A percentile compares a stretch with the other conserved stretches of the same genome.
Conservation (phyloP, 1,139 yeast species). For the Pichia inconspicua region DNA sequence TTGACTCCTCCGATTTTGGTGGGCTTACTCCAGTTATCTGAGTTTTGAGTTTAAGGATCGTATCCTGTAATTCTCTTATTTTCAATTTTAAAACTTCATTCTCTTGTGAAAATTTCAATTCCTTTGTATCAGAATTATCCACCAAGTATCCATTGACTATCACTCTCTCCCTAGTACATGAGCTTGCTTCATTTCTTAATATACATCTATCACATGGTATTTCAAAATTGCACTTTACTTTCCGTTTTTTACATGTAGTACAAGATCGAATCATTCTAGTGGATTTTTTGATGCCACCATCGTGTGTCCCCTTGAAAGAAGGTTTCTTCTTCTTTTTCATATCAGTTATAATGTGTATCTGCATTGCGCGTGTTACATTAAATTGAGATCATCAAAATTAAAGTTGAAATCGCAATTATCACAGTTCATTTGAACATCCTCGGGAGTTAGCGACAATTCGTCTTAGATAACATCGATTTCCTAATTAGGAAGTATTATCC, state of each 20-base stretch:
- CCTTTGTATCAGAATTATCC: slow-evolving; percentile 18
- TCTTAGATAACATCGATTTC: background rate
- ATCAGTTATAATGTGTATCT: background rate
- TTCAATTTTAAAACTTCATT: slow-evolving; percentile 24
- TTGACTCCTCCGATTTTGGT: background rate
- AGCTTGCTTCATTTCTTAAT: slow-evolving; percentile 24
- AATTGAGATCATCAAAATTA: too few relatives aligned
- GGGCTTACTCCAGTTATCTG: background rate
- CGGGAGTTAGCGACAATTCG: too few relatives aligned
- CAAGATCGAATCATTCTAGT: slow-evolving; percentile 28
- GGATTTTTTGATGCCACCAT: slow-evolving; percentile 18
- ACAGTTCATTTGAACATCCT: too few relatives aligned
- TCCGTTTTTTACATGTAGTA: slow-evolving; percentile 25
- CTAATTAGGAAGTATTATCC: background rate
- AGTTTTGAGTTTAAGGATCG: slow-evolving; percentile 13
- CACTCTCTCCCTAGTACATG: slow-evolving; percentile 25
- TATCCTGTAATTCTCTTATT: slow-evolving; percentile 22
- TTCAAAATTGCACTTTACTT: slow-evolving; percentile 30
- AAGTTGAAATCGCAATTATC: too few relatives aligned
- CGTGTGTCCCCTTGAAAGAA: background rate
- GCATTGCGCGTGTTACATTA: background rate
- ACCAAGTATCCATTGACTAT: slow-evolving; percentile 25
- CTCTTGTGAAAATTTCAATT: slow-evolving; percentile 21
- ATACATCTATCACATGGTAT: slow-evolving; percentile 31
- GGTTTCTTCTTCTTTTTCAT: background rate